Percentiles rank a stretch among this genome's conserved stretches.
These are phyloP conservation scores for Fraxinus latifolia DNA, from an alignment of 305 asterid species.

Conservation along the genomic window DNA sequence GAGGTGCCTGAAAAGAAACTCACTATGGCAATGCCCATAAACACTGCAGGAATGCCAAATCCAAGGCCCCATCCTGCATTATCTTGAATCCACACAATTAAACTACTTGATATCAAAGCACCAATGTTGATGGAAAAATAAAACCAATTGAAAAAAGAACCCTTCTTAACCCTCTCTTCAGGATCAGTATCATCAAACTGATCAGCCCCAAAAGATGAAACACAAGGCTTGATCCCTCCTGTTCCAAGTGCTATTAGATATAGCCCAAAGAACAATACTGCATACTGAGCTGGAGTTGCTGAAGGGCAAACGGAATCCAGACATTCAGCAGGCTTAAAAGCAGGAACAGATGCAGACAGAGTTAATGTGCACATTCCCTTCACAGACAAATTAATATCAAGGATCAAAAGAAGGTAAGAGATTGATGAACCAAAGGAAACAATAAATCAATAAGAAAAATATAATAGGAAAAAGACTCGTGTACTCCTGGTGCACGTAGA, in stretches of 20 bases:
- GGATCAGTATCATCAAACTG: constrained; percentile 94
- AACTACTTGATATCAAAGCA: constrained; percentile 73
- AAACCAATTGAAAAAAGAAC: constrained; percentile 95
- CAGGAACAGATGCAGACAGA: constrained; percentile 76
- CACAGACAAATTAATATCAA: constrained; percentile 15
- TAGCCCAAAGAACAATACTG: constrained; percentile 68
- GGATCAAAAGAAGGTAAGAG: background rate
- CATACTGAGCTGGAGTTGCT: constrained; percentile 72
- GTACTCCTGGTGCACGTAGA: background rate
- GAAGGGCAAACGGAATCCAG: constrained; percentile 72
- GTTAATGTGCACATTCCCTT: constrained; percentile 94
- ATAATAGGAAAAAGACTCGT: background rate
- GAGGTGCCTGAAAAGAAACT: constrained; percentile 85
- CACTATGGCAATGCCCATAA: constrained; percentile 73
- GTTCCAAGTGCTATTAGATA: constrained; percentile 92
- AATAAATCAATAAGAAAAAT: constrained; percentile 13
- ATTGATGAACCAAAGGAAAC: constrained; percentile 2
- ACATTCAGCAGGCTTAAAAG: constrained; percentile 74
- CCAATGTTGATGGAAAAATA: constrained; percentile 88
- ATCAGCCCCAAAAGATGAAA: constrained; percentile 94
- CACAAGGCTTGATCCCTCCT: constrained; percentile 97
- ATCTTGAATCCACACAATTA: constrained; percentile 95
- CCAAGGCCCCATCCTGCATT: constrained; percentile 99
- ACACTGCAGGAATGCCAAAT: constrained; percentile 80
- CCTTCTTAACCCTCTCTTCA: constrained; percentile 79